Evolutionary conservation across 139 green algal genomes (phyloP), one percentile per base, ranked within the genome.

Genomic region (Bryopsis sp.): DNA sequence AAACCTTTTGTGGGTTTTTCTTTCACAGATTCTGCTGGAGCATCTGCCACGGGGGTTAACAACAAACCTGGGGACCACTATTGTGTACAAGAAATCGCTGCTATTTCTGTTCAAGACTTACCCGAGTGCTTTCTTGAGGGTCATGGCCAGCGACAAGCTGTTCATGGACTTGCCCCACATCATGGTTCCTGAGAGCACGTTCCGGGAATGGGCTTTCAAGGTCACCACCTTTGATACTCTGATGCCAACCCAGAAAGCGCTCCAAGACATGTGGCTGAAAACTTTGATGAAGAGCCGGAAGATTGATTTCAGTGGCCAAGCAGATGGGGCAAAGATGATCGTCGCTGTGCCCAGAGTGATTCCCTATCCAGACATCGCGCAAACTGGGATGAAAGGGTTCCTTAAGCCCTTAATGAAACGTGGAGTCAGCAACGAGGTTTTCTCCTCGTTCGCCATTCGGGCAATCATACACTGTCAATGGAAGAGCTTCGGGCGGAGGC

Each of bases 321-420:
- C n/a, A n/a, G n/a, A n/a, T n/a, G n/a, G n/a, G n/a, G n/a, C n/a
- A n/a, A 65, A 65, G 58, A 54, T 35, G 32, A 50, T 37, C 38
- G 35, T 36, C 24, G 62, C 62, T n/a, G 39, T 48, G 7, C 6
- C 62, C 22, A 50, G 39, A 19, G 62, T 69, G 11, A 69, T 69
- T n/a, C 62, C 62, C 37, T 69, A 69, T 57, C 62, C 62, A 7
- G 38, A 69, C 7, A 69, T 69, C 43, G 62, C 62, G 3, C 36
- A 69, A 22, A 57, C 54, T 32, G 62, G 62, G 5, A 54, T 50
- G 38, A 33, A 38, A 7, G 62, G 62, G 3, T 57, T 69, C 32
- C 35, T 69, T 5, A 54, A 36, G 8, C 62, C 62, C 11, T n/a
- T 69, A 7, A 11, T 69, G 11, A 37, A 57, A 35, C 48, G 54